A percentile compares a stretch with the other conserved stretches of the same genome.
These are phyloP conservation scores for Artomyces pyxidatus DNA, from an alignment of 768 basidiomycete species.

Conservation along the genomic window DNA sequence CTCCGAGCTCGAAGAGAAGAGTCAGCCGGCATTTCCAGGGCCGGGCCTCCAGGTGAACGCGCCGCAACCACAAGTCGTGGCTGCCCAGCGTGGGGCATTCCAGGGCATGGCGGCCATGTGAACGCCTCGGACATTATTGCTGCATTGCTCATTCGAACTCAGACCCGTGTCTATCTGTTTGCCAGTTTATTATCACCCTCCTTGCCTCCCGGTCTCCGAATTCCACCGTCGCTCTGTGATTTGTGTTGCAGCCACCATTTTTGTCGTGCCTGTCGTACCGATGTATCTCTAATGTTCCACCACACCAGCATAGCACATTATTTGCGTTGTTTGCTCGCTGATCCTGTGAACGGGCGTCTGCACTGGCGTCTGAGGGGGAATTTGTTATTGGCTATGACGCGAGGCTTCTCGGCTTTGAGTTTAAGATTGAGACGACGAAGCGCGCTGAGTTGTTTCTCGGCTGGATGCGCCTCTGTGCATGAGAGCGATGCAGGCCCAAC, in stretches of 20 bases:
- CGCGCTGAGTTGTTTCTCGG: no score
- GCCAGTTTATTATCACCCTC: background rate
- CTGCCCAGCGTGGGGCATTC: constrained; percentile 11
- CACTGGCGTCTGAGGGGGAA: no score
- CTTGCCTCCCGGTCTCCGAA: background rate
- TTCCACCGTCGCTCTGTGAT: background rate
- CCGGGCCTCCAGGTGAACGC: constrained; percentile 4
- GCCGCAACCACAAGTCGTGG: constrained; percentile 12
- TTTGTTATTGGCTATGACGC: no score
- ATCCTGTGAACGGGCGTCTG: no score
- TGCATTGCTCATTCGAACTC: no score
- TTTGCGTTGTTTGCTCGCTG: constrained; percentile 9
- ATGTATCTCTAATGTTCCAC: constrained; percentile 14
- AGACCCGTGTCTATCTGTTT: background rate
- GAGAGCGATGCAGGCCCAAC: no score
- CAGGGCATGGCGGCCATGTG: constrained; percentile 18
- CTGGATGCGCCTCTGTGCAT: no score
- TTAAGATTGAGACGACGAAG: no score
- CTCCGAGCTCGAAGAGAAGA: constrained; percentile 22
- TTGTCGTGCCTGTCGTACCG: background rate
- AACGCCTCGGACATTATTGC: background rate
- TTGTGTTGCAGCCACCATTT: background rate
- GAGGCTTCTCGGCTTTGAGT: no score
- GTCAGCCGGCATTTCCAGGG: constrained; percentile 14
- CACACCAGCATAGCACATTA: constrained; percentile 8